Evolutionary conservation across 768 basidiomycete species (phyloP).

Genomic region (Gyrodon lividus): DNA sequence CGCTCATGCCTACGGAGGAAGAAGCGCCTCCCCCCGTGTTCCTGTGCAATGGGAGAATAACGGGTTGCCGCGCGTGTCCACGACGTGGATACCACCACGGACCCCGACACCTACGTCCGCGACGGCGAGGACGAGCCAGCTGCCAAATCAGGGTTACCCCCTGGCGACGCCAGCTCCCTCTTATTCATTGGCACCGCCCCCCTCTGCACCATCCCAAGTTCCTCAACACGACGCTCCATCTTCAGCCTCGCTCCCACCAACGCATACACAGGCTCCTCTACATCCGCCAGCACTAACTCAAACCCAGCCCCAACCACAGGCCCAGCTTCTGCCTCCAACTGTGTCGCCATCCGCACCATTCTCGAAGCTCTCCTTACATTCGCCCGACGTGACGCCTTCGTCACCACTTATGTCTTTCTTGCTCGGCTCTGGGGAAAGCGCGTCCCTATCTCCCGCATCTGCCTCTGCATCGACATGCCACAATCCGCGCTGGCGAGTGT

Average conservation of each 20-base stretch:
- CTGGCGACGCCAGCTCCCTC: not conserved
- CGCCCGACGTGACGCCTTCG: conserved; percentile 25
- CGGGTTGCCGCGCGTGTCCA: conserved; percentile 10
- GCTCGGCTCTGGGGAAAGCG: conserved; percentile 8
- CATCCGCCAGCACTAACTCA: not conserved
- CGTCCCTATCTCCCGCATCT: not conserved
- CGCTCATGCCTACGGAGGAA: conserved; percentile 14
- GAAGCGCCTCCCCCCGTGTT: conserved; percentile 21
- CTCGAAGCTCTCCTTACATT: conserved; percentile 50
- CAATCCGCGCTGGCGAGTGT: conserved; percentile 1
- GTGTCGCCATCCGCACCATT: conserved; percentile 50
- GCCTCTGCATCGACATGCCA: not conserved
- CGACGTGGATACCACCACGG: conserved; percentile 13
- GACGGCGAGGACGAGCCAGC: conserved; percentile 7
- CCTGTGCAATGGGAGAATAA: conserved; percentile 15
- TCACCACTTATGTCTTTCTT: conserved; percentile 10
- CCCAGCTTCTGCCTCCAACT: conserved; percentile 5
- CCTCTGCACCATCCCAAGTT: not conserved
- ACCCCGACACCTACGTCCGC: conserved; percentile 3
- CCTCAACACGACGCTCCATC: not conserved
- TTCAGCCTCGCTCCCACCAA: not conserved
- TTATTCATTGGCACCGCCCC: not conserved
- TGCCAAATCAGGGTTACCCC: conserved; percentile 1
- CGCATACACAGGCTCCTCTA: not conserved
- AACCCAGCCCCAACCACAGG: not conserved